These are phyloP conservation scores for Cladochytrium tenue DNA, from an alignment of 371 early-diverging fungal genomes.

Conservation along the genomic window DNA sequence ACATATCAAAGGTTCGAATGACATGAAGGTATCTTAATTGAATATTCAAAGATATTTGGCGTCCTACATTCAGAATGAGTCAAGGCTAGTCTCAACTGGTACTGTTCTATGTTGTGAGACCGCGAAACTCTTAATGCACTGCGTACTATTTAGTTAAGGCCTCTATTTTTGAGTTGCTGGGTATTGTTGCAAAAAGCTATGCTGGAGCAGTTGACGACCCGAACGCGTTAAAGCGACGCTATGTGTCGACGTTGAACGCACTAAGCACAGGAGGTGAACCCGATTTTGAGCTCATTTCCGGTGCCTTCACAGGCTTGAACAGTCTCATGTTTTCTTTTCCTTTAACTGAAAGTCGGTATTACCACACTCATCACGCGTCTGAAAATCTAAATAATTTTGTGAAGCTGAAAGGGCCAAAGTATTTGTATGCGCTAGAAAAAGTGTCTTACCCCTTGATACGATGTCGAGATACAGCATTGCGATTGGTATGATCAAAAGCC, in stretches of 20 bases:
- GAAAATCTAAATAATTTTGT: too few species aligned
- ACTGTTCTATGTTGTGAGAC: neutral
- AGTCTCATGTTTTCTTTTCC: constrained; percentile 24
- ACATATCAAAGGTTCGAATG: too few species aligned
- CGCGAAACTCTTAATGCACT: neutral
- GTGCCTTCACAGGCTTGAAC: constrained; percentile 20
- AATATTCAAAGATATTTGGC: constrained; percentile 9
- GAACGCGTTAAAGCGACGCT: constrained; percentile 12
- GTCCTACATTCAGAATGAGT: constrained; percentile 18
- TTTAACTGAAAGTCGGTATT: constrained; percentile 10
- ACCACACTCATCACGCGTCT: neutral
- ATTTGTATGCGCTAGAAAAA: constrained; percentile 7
- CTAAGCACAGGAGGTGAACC: constrained; percentile 20
- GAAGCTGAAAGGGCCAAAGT: constrained; percentile 12
- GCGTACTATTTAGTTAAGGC: constrained; percentile 22
- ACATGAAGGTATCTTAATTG: neutral
- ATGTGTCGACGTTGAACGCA: constrained; percentile 18
- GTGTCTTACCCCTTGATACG: constrained; percentile 14
- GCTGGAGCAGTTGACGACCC: constrained; percentile 23
- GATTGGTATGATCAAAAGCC: constrained; percentile 1
- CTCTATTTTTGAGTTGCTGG: constrained; percentile 23
- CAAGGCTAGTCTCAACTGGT: constrained; percentile 26
- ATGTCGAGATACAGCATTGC: constrained; percentile 18
- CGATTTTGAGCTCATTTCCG: constrained; percentile 29
- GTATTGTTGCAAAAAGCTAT: constrained; percentile 17